Evolutionary conservation across 495 filamentous ascomycete genomes (phyloP).

Genomic region (Hypoxylon cercidicola): DNA sequence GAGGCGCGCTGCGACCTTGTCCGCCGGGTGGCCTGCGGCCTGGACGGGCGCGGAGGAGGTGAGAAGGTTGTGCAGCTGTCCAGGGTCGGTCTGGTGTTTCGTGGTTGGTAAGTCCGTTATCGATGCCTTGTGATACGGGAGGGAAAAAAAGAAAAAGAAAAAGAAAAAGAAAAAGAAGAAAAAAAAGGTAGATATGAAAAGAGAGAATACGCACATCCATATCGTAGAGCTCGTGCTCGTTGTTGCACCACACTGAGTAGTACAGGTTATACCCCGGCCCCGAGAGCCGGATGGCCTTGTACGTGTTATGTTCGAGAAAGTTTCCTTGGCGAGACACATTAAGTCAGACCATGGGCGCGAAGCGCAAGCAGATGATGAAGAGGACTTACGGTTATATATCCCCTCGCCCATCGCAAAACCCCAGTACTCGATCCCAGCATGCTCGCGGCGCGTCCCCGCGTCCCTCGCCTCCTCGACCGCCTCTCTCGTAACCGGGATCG

Average conservation of each 20-base stretch:
- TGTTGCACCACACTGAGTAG: slow-evolving; percentile 71
- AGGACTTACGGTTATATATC: slow-evolving; percentile 34
- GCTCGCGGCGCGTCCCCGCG: slow-evolving; percentile 54
- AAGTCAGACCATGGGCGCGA: slow-evolving; percentile 13
- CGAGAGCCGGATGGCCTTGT: slow-evolving; percentile 65
- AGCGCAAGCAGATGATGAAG: slow-evolving; percentile 15
- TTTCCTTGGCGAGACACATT: slow-evolving; percentile 19
- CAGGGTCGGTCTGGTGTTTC: slow-evolving; percentile 60
- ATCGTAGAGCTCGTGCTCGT: slow-evolving; percentile 70
- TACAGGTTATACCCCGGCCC: slow-evolving; percentile 64
- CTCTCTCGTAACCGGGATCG: slow-evolving; percentile 55
- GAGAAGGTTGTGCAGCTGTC: slow-evolving; percentile 66
- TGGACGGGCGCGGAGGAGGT: slow-evolving; percentile 5
- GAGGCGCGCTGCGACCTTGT: slow-evolving; percentile 56
- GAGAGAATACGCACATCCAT: slow-evolving; percentile 52
- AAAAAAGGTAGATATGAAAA: neutral
- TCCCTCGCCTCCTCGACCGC: slow-evolving; percentile 31
- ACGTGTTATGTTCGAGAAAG: slow-evolving; percentile 57
- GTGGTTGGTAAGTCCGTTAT: slow-evolving; percentile 7
- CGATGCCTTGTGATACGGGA: neutral
- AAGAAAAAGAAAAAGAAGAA: too few species aligned
- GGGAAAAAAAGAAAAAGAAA: neutral
- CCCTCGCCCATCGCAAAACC: slow-evolving; percentile 61
- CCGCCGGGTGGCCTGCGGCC: slow-evolving; percentile 50
- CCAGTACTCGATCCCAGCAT: slow-evolving; percentile 72